These are phyloP conservation scores for Leishmania guyanensis DNA, from an alignment of 208 protist genomes.

Conservation along the genomic window DNA sequence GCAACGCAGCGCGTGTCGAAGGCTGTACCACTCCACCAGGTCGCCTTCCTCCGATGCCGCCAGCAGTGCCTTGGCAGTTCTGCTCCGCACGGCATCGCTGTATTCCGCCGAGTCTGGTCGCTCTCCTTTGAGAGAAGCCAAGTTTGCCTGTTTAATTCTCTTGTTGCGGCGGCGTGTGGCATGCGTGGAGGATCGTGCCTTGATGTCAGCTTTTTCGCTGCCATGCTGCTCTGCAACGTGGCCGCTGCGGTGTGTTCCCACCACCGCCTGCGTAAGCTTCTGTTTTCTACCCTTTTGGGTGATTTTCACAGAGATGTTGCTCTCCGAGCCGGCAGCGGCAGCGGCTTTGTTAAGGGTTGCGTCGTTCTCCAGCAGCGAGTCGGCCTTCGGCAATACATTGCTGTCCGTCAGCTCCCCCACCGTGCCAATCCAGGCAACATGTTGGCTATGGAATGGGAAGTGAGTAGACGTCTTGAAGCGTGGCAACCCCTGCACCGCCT, in stretches of 20 bases:
- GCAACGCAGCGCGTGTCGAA: conserved; percentile 51
- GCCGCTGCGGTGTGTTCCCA: too few relatives aligned
- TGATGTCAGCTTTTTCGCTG: not conserved
- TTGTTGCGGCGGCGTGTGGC: not conserved
- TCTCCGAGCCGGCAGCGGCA: too few relatives aligned
- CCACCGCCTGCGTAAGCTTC: not conserved
- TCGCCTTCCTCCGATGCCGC: conserved; percentile 38
- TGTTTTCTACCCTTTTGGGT: not conserved
- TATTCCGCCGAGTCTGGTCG: not conserved
- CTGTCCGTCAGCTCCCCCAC: not conserved
- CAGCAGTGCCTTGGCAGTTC: conserved; percentile 31
- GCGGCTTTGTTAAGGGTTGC: not conserved
- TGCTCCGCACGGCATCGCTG: not conserved
- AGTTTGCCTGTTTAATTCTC: not conserved
- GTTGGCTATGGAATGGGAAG: conserved; percentile 34
- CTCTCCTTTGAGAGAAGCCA: not conserved
- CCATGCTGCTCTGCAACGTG: not conserved
- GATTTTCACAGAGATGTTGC: not conserved
- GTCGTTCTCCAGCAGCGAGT: not conserved
- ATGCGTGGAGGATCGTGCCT: not conserved
- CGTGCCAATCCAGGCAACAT: not conserved
- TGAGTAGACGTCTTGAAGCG: conserved; percentile 42
- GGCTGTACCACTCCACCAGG: conserved; percentile 74
- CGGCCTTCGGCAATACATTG: too few relatives aligned
- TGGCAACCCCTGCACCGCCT: conserved; percentile 26